Base-by-base conservation (phyloP, 2,329 filamentous ascomycete species). In the Arthrobotrys iridis region DNA sequence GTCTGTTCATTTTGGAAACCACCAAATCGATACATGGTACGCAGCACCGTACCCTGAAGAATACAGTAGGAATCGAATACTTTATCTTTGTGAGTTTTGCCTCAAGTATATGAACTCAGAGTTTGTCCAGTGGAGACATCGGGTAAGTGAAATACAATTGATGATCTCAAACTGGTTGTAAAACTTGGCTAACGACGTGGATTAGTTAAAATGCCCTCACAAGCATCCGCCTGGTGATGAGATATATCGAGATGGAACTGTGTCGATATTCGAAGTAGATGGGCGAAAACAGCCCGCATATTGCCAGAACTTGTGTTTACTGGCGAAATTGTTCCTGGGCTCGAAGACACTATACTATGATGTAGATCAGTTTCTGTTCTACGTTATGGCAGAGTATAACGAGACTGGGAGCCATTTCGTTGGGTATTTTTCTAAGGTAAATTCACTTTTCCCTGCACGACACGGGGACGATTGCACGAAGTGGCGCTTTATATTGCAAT, bases 71-170 rank as follows among this genome's bases (percentile, higher is more conserved):
- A 98, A 99, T 81, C 90, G 92, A 28, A 91, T 97, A 37, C 87
- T 99, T n/a, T 98, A 97, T 83, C 98, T 99, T 77, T 99, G 95
- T 85, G 96, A 99, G 82, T 99, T 98, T 82, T 99, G 95, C 81
- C 86, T 99, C 74, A 99, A 98, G 83, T 99, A 99, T 84, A 97
- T 99, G 93, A 97, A 96, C 82, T 98, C 95, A 15, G 94, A 97
- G 81, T 98, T 96, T 80, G 95, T 99, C 26, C 94, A 95, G 11
- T 98, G 94, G 93, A 88, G 95, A 62, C 95, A 99, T 83, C 98
- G 98, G 84, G 87, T 74, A 67, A 74, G 62, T 93, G 6, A 20
- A 26, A 20, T 58, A n/a, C 11, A 15, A 45, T 41, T 8, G 2
- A 35, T 57, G 13, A 59, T 8, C 11, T 41, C 26, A 10, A 13